Evolutionary conservation across 2,329 filamentous ascomycete genomes (phyloP).

Genomic region (Aspergillus tamarii): DNA sequence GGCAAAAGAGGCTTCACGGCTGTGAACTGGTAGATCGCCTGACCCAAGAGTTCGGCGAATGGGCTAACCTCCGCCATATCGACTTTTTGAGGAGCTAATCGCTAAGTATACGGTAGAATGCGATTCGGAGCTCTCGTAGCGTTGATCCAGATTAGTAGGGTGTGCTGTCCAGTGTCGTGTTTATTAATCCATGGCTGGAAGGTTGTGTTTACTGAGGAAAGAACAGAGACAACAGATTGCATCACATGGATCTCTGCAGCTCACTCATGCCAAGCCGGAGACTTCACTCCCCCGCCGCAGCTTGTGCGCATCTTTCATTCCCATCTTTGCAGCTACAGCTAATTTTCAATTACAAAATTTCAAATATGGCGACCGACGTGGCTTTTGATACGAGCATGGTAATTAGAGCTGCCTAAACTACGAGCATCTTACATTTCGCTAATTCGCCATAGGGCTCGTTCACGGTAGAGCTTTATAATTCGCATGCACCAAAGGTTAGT

Average conservation of each 20-base stretch:
- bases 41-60: conserved; percentile 43
- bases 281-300: conserved; percentile 17
- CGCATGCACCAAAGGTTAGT: conserved; percentile 74
- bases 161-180: not conserved
- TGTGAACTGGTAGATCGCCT: conserved; percentile 49
- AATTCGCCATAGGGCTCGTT: conserved; percentile 69
- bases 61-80: conserved; percentile 40
- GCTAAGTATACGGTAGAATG: not conserved
- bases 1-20: conserved; percentile 52
- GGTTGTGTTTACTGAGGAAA: conserved; percentile 10
- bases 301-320: conserved; percentile 1
- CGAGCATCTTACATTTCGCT: conserved; percentile 10
- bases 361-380: conserved; percentile 74
- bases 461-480: conserved; percentile 83
- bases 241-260: conserved; percentile 10
- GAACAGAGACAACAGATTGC: conserved; percentile 8
- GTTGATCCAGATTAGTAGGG: not conserved
- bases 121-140: not conserved
- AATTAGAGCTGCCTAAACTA: conserved; percentile 26
- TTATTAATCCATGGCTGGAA: conserved; percentile 15
- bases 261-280: conserved; percentile 26
- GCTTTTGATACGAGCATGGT: conserved; percentile 86
- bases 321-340: not conserved
- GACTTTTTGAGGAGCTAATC: conserved; percentile 6
- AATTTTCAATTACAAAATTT: not conserved